Evolutionary conservation across 202 grass and related monocot species (phyloP).

Genomic region (Carex arenaria): DNA sequence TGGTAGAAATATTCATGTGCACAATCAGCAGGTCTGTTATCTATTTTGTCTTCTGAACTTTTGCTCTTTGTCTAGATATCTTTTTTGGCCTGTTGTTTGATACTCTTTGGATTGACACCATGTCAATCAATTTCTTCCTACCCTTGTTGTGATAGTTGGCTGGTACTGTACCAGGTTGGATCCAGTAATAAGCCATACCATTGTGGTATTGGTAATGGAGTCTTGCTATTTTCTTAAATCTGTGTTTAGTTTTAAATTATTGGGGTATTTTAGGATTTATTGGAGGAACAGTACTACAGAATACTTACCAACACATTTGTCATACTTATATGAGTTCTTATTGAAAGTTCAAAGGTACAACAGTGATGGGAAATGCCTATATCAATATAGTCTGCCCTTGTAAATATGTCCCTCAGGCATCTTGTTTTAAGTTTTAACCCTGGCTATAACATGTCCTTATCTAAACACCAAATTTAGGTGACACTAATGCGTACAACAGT

Average conservation of each 20-base stretch:
- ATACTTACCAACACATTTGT: not conserved
- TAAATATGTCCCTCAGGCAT: not conserved
- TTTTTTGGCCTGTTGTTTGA: not conserved
- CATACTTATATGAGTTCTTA: not conserved
- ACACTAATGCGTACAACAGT: slow-evolving; percentile 69
- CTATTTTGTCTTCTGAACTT: slow-evolving; percentile 11
- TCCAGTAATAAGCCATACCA: not conserved
- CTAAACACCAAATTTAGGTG: slow-evolving; percentile 45
- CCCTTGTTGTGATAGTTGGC: not conserved
- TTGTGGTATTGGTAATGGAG: not conserved
- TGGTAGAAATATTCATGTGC: slow-evolving; percentile 73
- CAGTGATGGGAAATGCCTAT: not conserved
- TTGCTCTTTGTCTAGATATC: not conserved
- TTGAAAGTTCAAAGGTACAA: not conserved
- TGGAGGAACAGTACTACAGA: not conserved
- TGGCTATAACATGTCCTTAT: not conserved
- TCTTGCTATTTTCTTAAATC: not conserved
- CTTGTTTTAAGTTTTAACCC: not conserved
- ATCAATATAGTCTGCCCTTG: not conserved
- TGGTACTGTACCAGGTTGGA: not conserved
- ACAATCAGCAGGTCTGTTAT: slow-evolving; percentile 83
- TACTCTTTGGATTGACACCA: not conserved
- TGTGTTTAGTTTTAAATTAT: not conserved
- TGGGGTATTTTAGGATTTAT: not conserved
- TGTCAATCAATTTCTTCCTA: not conserved